Evolutionary conservation across 2,329 filamentous ascomycete genomes (phyloP).

Genomic region (Apiospora hydei): DNA sequence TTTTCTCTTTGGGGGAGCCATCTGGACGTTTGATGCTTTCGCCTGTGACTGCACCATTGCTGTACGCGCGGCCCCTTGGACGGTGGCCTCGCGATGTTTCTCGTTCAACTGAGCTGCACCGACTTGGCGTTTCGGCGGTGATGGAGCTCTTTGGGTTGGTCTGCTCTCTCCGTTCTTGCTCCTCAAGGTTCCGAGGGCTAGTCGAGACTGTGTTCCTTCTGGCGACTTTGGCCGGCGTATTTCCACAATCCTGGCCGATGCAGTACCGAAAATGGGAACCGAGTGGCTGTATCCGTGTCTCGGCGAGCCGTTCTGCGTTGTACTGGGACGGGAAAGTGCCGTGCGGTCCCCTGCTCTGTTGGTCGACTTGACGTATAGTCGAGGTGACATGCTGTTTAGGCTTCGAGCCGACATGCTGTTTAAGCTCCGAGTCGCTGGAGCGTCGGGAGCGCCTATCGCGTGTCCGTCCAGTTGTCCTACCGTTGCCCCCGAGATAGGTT

Average conservation of each 20-base stretch:
- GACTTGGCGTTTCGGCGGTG: neutral
- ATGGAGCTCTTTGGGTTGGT: neutral
- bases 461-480: conserved; percentile 13
- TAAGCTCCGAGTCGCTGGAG: conserved; percentile 27
- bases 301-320: conserved; percentile 38
- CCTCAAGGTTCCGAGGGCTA: conserved; percentile 15
- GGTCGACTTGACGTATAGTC: conserved; percentile 27
- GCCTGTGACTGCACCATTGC: conserved; percentile 36
- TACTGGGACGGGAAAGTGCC: conserved; percentile 37
- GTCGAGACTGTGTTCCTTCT: neutral
- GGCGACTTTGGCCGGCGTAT: conserved; percentile 14
- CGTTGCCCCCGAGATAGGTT: neutral
- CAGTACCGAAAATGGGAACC: conserved; percentile 38
- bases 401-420: conserved; percentile 26
- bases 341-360: conserved; percentile 26
- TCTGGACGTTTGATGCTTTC: neutral
- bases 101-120: neutral
- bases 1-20: neutral
- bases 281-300: conserved; percentile 34
- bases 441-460: conserved; percentile 23
- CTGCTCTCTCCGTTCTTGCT: neutral
- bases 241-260: conserved; percentile 32
- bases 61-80: conserved; percentile 38
- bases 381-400: conserved; percentile 23
- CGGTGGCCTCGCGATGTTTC: conserved; percentile 25